These are phyloP conservation scores for Castanea mollissima DNA, from an alignment of 306 rosid genomes.

Conservation along the genomic window DNA sequence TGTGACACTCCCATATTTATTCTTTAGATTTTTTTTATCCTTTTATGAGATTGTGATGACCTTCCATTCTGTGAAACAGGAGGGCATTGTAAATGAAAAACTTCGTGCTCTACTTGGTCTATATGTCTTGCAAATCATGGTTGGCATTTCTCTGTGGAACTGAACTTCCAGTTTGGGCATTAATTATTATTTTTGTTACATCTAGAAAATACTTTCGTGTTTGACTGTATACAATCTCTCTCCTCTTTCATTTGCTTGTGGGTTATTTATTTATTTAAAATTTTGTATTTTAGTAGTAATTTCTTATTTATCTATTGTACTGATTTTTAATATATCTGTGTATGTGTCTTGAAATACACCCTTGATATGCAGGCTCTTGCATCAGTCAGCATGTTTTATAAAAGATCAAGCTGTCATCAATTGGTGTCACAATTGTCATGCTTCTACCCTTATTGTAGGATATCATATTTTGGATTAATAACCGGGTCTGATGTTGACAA, in stretches of 20 bases:
- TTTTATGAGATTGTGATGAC: slow-evolving; percentile 10
- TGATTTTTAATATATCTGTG: slow-evolving; percentile 1
- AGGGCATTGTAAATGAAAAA: slow-evolving; percentile 48
- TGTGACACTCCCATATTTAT: slow-evolving; percentile 30
- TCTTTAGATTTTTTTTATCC: slow-evolving; percentile 18
- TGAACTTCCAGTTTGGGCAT: slow-evolving; percentile 5
- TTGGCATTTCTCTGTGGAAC: slow-evolving; percentile 22
- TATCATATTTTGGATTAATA: slow-evolving; percentile 68
- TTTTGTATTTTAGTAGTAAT: background rate
- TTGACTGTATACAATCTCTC: background rate
- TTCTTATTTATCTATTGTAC: background rate
- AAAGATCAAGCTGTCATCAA: slow-evolving; percentile 41
- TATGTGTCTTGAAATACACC: slow-evolving; percentile 15
- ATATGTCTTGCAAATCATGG: slow-evolving; percentile 74
- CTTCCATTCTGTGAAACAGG: slow-evolving; percentile 42
- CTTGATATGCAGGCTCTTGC: slow-evolving; percentile 62
- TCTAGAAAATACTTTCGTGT: background rate
- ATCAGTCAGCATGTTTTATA: slow-evolving; percentile 49
- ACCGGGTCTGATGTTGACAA: slow-evolving; percentile 54
- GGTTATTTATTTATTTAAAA: background rate
- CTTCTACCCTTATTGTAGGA: slow-evolving; percentile 66
- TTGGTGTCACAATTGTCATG: slow-evolving; percentile 50
- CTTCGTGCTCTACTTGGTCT: slow-evolving; percentile 71
- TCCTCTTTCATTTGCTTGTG: background rate
- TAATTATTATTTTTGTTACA: background rate